phyloP scores from a whole-genome alignment of 2,329 filamentous ascomycete genomes.

The Nemania sp. region DNA sequence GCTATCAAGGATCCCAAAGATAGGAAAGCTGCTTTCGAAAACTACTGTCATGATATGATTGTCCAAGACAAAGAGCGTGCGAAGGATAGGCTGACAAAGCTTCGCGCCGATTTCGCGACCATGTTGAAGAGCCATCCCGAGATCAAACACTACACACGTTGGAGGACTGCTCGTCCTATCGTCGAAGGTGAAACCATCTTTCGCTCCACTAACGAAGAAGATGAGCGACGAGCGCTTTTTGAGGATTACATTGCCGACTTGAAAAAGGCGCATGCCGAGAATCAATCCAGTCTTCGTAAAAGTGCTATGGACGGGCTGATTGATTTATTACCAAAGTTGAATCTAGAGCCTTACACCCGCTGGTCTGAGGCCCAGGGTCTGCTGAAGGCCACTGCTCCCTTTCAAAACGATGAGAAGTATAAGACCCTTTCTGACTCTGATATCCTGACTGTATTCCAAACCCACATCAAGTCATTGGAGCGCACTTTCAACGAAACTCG shows the following conservation, averaged over 20 bases:
- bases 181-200: conserved; percentile 96
- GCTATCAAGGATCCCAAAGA: conserved; percentile 92
- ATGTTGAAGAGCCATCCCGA: conserved; percentile 97
- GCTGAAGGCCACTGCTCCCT: conserved; percentile 75
- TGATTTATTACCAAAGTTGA: conserved; percentile 74
- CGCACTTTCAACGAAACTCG: conserved; percentile 87
- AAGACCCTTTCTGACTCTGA: conserved; percentile 84
- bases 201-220: conserved; percentile 83
- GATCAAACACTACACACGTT: conserved; percentile 94
- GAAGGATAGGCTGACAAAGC: conserved; percentile 88
- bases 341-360: conserved; percentile 89
- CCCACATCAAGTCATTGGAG: conserved; percentile 91
- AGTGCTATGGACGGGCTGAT: conserved; percentile 83
- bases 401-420: conserved; percentile 83
- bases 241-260: conserved; percentile 89
- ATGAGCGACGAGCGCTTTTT: conserved; percentile 85
- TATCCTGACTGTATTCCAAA: conserved; percentile 89
- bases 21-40: conserved; percentile 88
- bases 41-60: conserved; percentile 88
- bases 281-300: conserved; percentile 72
- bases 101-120: conserved; percentile 89
- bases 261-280: conserved; percentile 77
- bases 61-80: conserved; percentile 92
- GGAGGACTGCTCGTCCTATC: conserved; percentile 93
- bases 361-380: conserved; percentile 89